Conservation (phyloP, 2,329 filamentous ascomycete species). For the Venturiaceae sp. region DNA sequence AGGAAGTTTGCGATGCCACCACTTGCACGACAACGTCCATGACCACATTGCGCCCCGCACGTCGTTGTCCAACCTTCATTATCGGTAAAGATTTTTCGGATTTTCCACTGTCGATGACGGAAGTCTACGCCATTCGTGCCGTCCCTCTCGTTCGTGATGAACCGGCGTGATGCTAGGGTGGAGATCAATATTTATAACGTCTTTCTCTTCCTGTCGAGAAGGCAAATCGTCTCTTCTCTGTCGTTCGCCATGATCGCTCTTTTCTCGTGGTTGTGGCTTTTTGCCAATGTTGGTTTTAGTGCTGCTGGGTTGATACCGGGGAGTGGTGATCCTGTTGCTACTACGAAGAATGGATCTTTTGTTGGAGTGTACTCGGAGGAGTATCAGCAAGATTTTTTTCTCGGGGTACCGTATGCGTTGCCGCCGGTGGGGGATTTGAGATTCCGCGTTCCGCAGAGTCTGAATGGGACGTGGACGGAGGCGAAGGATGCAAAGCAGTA, state of each 20-base stretch:
- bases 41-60: background rate
- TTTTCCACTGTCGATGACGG: background rate
- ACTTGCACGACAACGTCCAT: background rate
- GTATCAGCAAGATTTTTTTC: slow-evolving; percentile 37
- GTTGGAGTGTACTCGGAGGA: slow-evolving; percentile 25
- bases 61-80: no score
- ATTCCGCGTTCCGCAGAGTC: slow-evolving; percentile 39
- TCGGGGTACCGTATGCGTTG: slow-evolving; percentile 47
- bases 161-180: background rate
- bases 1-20: background rate
- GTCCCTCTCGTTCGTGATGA: background rate
- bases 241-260: background rate
- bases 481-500: slow-evolving; percentile 30
- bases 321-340: slow-evolving; percentile 12
- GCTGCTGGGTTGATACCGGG: no score
- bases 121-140: background rate
- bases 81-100: no score
- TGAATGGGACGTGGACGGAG: slow-evolving; percentile 35
- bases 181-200: background rate
- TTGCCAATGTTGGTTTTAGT: background rate
- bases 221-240: background rate
- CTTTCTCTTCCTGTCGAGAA: background rate
- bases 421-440: slow-evolving; percentile 43
- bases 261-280: background rate
- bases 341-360: slow-evolving; percentile 33